Percentiles rank a stretch among this genome's conserved stretches.
Evolutionary conservation across 1,139 yeast genomes (phyloP).

Genomic region (Tardiomyces depauwii): DNA sequence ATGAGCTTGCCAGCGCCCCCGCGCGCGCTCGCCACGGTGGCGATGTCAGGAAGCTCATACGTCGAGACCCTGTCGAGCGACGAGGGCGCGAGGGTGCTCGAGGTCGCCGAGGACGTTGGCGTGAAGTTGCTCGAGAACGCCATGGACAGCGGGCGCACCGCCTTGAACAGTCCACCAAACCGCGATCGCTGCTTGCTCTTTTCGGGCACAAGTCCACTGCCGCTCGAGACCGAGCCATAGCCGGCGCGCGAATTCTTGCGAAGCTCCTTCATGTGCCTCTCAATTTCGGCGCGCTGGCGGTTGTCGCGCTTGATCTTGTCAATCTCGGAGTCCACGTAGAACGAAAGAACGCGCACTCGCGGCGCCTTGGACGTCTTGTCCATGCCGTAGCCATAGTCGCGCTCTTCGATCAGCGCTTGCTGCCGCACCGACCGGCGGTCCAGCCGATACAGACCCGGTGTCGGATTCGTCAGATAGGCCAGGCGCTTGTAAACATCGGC

Average conservation of each 20-base stretch:
- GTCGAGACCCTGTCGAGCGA: constrained; percentile 44
- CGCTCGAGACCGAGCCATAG: too few relatives aligned
- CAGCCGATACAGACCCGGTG: constrained; percentile 16
- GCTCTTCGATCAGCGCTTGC: constrained; percentile 33
- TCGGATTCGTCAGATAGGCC: constrained; percentile 21
- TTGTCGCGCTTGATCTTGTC: constrained; percentile 42
- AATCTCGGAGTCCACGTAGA: constrained; percentile 35
- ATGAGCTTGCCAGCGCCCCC: too few relatives aligned
- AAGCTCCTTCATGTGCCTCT: constrained; percentile 2
- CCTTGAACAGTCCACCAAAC: constrained; percentile 27
- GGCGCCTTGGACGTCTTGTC: constrained; percentile 15
- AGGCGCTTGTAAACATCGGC: constrained; percentile 7
- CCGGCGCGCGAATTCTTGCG: not conserved
- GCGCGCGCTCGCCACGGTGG: constrained; percentile 14
- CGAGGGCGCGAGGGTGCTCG: constrained; percentile 13
- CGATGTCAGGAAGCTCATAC: constrained; percentile 49
- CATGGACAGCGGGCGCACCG: constrained; percentile 33
- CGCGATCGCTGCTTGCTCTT: constrained; percentile 13
- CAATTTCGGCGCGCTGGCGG: constrained; percentile 29
- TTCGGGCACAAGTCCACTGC: constrained; percentile 3
- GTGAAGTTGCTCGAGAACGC: constrained; percentile 15
- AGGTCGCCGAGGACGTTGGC: too few relatives aligned
- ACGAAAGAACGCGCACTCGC: constrained; percentile 30
- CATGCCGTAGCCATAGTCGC: constrained; percentile 24
- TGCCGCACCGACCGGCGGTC: constrained; percentile 28